Conservation (phyloP, 805 yeast genomes). For the Myxozyma vanderwaltii region DNA sequence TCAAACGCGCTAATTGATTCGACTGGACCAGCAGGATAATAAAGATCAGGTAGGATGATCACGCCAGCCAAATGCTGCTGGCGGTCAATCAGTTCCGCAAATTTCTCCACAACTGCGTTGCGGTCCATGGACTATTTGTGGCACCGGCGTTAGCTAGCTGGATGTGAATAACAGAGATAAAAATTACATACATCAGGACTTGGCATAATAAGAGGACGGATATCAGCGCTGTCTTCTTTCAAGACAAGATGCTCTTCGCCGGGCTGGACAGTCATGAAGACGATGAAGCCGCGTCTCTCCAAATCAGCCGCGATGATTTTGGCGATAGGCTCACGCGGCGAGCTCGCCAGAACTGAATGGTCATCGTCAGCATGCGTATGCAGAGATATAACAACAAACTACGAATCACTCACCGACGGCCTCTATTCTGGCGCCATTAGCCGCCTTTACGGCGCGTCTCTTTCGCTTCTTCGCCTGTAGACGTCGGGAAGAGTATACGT, state of each 20-base stretch:
- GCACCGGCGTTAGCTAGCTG: not conserved
- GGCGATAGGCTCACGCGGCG: constrained; percentile 73
- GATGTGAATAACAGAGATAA: not conserved
- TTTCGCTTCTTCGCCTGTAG: constrained; percentile 33
- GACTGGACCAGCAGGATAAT: constrained; percentile 67
- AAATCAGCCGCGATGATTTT: constrained; percentile 71
- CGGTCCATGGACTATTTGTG: constrained; percentile 22
- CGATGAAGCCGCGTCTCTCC: constrained; percentile 77
- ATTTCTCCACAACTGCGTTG: constrained; percentile 28
- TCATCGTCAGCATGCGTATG: not conserved
- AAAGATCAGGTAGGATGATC: constrained; percentile 68
- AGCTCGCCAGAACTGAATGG: constrained; percentile 59
- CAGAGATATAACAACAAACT: not conserved
- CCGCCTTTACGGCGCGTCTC: constrained; percentile 60
- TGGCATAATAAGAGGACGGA: constrained; percentile 61
- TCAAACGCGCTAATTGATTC: constrained; percentile 55
- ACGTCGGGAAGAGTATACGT: constrained; percentile 7
- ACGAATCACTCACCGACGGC: constrained; percentile 49
- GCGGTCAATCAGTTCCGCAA: constrained; percentile 29
- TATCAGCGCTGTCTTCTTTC: constrained; percentile 64
- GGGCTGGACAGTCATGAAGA: constrained; percentile 68
- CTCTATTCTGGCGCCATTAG: constrained; percentile 73
- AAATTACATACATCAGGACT: constrained; percentile 23
- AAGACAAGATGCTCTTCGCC: constrained; percentile 57
- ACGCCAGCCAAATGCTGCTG: constrained; percentile 63